A percentile compares a stretch with the other conserved stretches of the same genome.
Conservation (phyloP, 2,329 filamentous ascomycete species). For the Byssoonygena ceratinophila region DNA sequence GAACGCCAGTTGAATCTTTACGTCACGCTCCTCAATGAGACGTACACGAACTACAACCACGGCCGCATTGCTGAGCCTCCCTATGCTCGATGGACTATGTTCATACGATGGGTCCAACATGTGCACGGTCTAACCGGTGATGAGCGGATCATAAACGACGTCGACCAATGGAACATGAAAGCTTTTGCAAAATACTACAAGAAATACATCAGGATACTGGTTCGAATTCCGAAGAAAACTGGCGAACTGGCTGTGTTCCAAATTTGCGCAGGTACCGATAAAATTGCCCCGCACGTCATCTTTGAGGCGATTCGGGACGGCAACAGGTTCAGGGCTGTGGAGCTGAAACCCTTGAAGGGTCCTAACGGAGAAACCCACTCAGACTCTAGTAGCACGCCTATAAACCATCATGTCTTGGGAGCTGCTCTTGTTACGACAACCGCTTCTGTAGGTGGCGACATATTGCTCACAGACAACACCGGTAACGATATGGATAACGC, state of each 20-base stretch:
- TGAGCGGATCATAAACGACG: not conserved
- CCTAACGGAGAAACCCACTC: not conserved
- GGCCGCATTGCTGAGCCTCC: not conserved
- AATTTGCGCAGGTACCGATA: constrained; percentile 2
- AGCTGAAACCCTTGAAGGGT: not conserved
- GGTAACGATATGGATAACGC: not conserved
- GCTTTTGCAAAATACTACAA: constrained; percentile 5
- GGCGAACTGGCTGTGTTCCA: constrained; percentile 7
- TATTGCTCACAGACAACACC: not conserved
- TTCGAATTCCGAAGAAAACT: constrained; percentile 6
- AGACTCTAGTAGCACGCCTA: not conserved
- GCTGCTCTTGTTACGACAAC: not conserved
- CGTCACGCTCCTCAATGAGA: not conserved
- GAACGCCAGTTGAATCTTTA: constrained; percentile 7
- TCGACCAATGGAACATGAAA: constrained; percentile 3
- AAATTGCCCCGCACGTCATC: not conserved
- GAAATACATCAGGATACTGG: constrained; percentile 1
- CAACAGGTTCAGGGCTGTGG: not conserved
- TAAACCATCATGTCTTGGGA: not conserved
- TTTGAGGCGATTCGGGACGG: constrained; percentile 5
- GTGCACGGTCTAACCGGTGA: constrained; percentile 2
- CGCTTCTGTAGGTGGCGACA: not conserved
- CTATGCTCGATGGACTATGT: not conserved
- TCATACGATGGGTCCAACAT: constrained; percentile 3
- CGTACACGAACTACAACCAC: constrained; percentile 2